Evolutionary conservation across 148 eudicot genomes (phyloP).

Genomic region (Cornus kousa): DNA sequence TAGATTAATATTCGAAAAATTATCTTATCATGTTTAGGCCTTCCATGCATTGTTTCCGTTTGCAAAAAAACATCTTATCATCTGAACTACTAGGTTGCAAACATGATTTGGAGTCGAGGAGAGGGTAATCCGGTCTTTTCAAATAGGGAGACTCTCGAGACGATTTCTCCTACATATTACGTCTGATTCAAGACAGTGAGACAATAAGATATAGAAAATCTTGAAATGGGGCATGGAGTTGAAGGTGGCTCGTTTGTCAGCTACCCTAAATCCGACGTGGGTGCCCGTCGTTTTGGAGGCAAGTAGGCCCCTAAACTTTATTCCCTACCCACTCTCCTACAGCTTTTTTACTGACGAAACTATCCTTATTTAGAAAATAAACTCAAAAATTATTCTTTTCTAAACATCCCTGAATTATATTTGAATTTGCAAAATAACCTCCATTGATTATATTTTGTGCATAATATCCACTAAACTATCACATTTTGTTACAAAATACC

Average conservation of each 20-base stretch:
- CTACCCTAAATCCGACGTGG: slow-evolving; percentile 37
- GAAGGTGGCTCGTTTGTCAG: slow-evolving; percentile 35
- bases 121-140: slow-evolving; percentile 37
- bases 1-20: no score
- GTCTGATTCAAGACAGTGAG: slow-evolving; percentile 36
- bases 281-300: slow-evolving; percentile 46
- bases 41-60: no score
- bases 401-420: no score
- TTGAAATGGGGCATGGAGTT: slow-evolving; percentile 41
- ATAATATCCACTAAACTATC: no score
- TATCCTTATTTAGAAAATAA: background rate
- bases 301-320: slow-evolving; percentile 31
- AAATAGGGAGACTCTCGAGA: slow-evolving; percentile 16
- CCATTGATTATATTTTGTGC: no score
- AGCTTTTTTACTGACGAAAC: background rate
- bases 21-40: no score
- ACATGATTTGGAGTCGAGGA: background rate
- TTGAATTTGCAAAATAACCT: no score
- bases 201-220: slow-evolving; percentile 60
- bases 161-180: slow-evolving; percentile 18
- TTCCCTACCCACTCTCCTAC: slow-evolving; percentile 17
- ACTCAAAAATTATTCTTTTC: background rate
- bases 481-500: no score
- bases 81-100: no score
- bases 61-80: no score